Base-by-base conservation (phyloP, 176 grass and related monocot genomes). In the Oryza meyeriana region DNA sequence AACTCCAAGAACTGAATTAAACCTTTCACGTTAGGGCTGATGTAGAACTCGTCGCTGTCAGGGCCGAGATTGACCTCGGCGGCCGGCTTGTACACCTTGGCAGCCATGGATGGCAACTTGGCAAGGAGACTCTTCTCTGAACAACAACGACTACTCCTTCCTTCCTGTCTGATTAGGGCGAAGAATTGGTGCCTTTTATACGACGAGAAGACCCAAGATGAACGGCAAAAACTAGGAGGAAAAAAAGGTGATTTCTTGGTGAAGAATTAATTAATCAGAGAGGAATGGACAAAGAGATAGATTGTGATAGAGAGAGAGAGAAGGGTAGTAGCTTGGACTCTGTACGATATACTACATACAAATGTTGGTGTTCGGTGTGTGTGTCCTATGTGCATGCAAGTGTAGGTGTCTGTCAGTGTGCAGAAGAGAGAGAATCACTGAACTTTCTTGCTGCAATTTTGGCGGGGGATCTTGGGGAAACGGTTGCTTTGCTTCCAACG, bases 1-100 rank as follows among this genome's bases (percentile, higher is more conserved):
- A 48, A 27, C 26, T 36, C 22, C 68, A 52, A 61, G n/a, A 39
- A 33, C 29, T 6, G n/a, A 52, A 63, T 10, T 20, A 8, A 18
- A 97, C 94, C 94, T 97, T 97, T 97, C 81, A 97, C 94, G 69
- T 92, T 88, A 57, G 94, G 86, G 72, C 91, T 91, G 44, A 97
- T 92, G 88, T 97, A 94, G 73, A 86, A 74, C 66, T 97, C 92
- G 47, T 87, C 90, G 83, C 94, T 97, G 50, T 79, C 81, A 25
- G 94, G 40, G 77, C 94, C 90, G 65, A 97, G 92, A 69, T 97
- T 85, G 24, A 97, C 94, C 64, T 97, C 74, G 42, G 88, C 41
- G 34, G 71, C 94, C 35, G 92, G 88, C 79, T 81, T 94, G 90
- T 97, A 97, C 22, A 91, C 88, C 84, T 97, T 97, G 24, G 88